Evolutionary conservation across 2,329 filamentous ascomycete species (phyloP), one percentile per base, ranked within the genome.

Genomic region (Neonectria ditissima): DNA sequence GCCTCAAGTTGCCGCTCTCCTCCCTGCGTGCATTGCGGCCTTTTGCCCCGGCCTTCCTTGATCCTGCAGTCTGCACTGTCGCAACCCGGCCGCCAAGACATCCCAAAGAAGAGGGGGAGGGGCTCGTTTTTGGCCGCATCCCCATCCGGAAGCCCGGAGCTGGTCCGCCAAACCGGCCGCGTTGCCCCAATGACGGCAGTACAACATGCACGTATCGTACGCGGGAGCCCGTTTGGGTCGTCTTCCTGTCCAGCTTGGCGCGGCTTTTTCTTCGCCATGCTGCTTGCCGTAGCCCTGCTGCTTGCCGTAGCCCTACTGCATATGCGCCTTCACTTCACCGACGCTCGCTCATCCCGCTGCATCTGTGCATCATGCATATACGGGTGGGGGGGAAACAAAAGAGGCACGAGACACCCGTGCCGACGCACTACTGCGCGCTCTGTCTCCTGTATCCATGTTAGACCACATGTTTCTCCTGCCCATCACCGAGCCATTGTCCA

Each of bases 351-450:
- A 24, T 55, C 32, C 60, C 26, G 39, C 55, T 56, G 34, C 43
- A 54, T 50, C 26, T 39, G 50, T 56, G 34, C 43, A 54, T 50
- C 50, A 34, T 58, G 60, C 60, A 63, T 63, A 63, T 51, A 63
- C 60, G 55, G 60, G 48, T 7, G 37, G 9, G n/a, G 8, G 37
- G n/a, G 37, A 18, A 8, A 57, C 18, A 16, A 48, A 39, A 32
- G 50, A 20, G 14, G 14, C 32, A n/a, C n/a, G 34, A 37, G 22
- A 8, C 48, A 34, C 4, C 18, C 30, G 16, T 22, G 11, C 48
- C 4, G 45, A 44, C 55, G 28, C 55, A 47, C 50, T 59, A 54
- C 48, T 59, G 56, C 56, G 30, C 56, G 41, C 48, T 59, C 39
- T 37, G 34, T 37, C 34, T 37, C 6, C 24, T 26, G 24, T 26